Conservation (phyloP, 2,329 filamentous ascomycete species). For the Colletotrichum ledebouriae region DNA sequence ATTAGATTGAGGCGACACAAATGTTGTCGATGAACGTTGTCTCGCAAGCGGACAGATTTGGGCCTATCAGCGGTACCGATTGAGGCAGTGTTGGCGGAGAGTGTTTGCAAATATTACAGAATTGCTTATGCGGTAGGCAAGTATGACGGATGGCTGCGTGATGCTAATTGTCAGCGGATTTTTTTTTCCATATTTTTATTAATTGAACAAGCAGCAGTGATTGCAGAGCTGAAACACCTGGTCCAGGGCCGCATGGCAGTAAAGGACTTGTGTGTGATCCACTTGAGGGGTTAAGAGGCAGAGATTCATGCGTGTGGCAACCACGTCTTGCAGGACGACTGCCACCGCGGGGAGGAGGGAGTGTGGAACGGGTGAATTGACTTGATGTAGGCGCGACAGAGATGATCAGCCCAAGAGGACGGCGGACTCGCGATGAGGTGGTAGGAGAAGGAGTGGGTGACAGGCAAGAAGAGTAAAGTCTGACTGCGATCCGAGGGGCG, state of each 20-base stretch:
- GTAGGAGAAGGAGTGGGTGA: conserved; percentile 12
- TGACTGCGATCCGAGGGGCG: conserved; percentile 31
- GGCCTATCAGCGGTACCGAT: conserved; percentile 35
- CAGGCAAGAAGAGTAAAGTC: conserved; percentile 1
- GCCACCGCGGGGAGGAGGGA: conserved; percentile 24
- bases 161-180: conserved; percentile 32
- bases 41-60: conserved; percentile 24
- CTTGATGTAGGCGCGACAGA: conserved; percentile 20
- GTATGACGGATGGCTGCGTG: conserved; percentile 42
- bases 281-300: conserved; percentile 38
- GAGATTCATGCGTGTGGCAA: conserved; percentile 41
- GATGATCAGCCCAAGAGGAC: conserved; percentile 20
- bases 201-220: conserved; percentile 26
- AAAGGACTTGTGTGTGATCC: conserved; percentile 41
- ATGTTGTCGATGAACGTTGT: conserved; percentile 27
- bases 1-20: conserved; percentile 40
- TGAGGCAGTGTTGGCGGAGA: conserved; percentile 23
- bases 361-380: conserved; percentile 21
- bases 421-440: neutral
- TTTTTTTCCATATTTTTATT: conserved; percentile 6
- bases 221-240: conserved; percentile 43
- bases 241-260: conserved; percentile 41
- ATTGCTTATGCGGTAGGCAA: conserved; percentile 38
- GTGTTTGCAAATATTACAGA: conserved; percentile 40
- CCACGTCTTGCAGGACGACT: conserved; percentile 31